phyloP scores from a whole-genome alignment of 2,329 filamentous ascomycete genomes.

The Nigrospora osmanthi region DNA sequence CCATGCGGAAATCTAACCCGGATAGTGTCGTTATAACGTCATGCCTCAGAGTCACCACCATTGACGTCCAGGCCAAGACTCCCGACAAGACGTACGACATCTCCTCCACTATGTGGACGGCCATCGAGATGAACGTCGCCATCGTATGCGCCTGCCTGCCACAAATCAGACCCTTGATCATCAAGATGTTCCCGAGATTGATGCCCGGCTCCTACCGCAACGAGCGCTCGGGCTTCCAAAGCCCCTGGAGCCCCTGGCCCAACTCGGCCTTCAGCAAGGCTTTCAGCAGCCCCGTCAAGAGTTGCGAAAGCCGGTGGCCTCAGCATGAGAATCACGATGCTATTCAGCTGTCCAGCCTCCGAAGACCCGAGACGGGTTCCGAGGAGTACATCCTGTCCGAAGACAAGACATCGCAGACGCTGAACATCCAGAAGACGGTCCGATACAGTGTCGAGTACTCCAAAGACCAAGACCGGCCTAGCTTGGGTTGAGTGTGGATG shows the following conservation, averaged over 20 bases:
- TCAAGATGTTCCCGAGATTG: constrained; percentile 18
- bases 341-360: constrained; percentile 9
- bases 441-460: constrained; percentile 20
- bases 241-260: background rate
- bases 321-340: constrained; percentile 8
- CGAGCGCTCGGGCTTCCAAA: constrained; percentile 3
- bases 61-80: constrained; percentile 21
- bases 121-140: constrained; percentile 29
- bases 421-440: constrained; percentile 19
- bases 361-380: constrained; percentile 7
- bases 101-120: constrained; percentile 24
- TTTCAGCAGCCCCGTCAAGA: constrained; percentile 5
- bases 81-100: constrained; percentile 21
- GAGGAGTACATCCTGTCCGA: constrained; percentile 11
- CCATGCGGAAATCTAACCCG: background rate
- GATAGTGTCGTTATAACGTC: constrained; percentile 19
- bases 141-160: constrained; percentile 28
- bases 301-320: constrained; percentile 11
- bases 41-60: constrained; percentile 29
- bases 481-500: background rate
- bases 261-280: constrained; percentile 5
- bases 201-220: constrained; percentile 13
- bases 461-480: constrained; percentile 3
- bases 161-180: constrained; percentile 19
- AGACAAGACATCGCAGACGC: constrained; percentile 4